These are phyloP conservation scores for Crithidia acanthocephali DNA, from an alignment of 208 protist genomes.

Conservation along the genomic window DNA sequence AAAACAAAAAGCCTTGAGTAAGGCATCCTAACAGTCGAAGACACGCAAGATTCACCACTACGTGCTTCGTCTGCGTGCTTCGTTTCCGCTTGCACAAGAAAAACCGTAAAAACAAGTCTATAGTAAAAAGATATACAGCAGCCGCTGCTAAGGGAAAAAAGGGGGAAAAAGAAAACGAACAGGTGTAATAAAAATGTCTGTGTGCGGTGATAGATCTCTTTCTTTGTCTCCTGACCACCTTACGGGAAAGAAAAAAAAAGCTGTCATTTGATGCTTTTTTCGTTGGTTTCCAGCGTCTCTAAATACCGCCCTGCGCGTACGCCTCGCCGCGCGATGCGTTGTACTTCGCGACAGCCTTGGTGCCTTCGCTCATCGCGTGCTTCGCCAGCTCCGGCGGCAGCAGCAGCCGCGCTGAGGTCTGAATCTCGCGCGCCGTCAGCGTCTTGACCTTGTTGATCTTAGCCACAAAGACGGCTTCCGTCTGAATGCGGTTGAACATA, in stretches of 20 bases:
- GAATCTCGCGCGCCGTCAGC: constrained; percentile 97
- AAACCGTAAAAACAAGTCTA: background rate
- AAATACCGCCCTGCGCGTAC: constrained; percentile 67
- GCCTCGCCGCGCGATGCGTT: constrained; percentile 82
- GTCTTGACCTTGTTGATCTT: constrained; percentile 98
- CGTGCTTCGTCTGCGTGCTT: no score
- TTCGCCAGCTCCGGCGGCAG: constrained; percentile 98
- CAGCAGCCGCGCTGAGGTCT: constrained; percentile 98
- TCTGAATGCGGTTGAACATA: constrained; percentile 98
- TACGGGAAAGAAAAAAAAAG: constrained; percentile 8
- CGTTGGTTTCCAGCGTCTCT: constrained; percentile 4
- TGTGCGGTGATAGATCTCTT: background rate
- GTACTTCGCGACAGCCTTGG: constrained; percentile 98
- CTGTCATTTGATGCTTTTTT: no score
- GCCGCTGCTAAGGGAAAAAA: background rate
- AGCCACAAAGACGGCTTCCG: constrained; percentile 96
- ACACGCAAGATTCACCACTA: background rate
- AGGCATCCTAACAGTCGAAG: background rate
- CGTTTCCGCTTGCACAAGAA: no score
- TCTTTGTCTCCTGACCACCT: background rate
- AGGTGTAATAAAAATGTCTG: background rate
- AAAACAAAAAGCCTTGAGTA: constrained; percentile 20
- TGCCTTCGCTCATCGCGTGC: constrained; percentile 99
- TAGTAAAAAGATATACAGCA: background rate
- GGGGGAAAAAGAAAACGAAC: background rate